Percentiles rank a stretch among this genome's conserved stretches.
Evolutionary conservation across 768 basidiomycete species (phyloP).

Genomic region (Agaricus blazei): DNA sequence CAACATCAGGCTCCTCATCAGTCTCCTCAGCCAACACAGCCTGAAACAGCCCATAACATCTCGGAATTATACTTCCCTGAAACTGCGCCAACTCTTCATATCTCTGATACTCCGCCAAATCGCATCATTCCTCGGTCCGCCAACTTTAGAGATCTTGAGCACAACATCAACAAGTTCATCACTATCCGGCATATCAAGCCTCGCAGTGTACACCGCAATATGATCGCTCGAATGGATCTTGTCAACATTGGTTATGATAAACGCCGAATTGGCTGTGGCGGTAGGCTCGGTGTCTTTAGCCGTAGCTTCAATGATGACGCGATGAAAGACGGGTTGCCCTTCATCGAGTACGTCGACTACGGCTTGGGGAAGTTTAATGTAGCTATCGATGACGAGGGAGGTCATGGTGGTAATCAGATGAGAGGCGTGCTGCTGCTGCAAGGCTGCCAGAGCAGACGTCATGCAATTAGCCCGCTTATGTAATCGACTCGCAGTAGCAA

Average conservation of each 20-base stretch:
- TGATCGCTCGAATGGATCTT: conserved; percentile 10
- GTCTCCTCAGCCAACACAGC: conserved; percentile 2
- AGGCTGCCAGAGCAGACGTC: background rate
- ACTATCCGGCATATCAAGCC: background rate
- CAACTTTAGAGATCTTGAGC: conserved; percentile 8
- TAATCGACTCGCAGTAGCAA: background rate
- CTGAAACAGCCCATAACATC: conserved; percentile 10
- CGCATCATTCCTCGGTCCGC: conserved; percentile 4
- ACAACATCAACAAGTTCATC: conserved; percentile 8
- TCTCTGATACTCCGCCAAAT: conserved; percentile 7
- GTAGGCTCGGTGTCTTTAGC: background rate
- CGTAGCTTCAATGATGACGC: background rate
- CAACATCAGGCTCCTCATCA: background rate
- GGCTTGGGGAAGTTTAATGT: conserved; percentile 7
- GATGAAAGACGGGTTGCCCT: conserved; percentile 8
- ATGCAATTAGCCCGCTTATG: background rate
- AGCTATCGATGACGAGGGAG: conserved; percentile 10
- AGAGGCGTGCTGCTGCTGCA: background rate
- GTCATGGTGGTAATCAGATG: conserved; percentile 2
- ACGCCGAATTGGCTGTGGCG: background rate
- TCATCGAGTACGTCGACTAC: conserved; percentile 10
- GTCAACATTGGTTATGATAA: conserved; percentile 5
- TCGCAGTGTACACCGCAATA: conserved; percentile 1
- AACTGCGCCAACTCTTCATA: conserved; percentile 4
- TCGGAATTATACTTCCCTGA: conserved; percentile 3